Evolutionary conservation across 768 basidiomycete species (phyloP).

Genomic region (Erythrobasidium yunnanense): DNA sequence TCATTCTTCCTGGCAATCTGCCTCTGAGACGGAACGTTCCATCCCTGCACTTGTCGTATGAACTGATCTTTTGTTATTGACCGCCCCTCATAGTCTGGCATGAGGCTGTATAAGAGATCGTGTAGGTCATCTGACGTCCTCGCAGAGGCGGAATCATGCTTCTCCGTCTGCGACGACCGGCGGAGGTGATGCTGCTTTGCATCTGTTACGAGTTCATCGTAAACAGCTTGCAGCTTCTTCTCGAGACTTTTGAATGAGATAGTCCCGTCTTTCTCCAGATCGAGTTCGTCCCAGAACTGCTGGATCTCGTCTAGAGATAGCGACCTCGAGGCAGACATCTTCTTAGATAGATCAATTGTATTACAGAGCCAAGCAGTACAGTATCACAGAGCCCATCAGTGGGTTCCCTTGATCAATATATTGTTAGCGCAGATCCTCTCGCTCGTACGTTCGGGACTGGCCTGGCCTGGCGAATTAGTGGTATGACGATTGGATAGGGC

Average conservation of each 20-base stretch:
- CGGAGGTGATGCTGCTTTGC: neutral
- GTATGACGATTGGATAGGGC: too few relatives aligned
- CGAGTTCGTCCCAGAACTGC: conserved; percentile 3
- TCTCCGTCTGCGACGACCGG: too few relatives aligned
- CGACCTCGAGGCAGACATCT: too few relatives aligned
- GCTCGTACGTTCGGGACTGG: too few relatives aligned
- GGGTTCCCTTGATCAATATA: too few relatives aligned
- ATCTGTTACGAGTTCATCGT: conserved; percentile 1
- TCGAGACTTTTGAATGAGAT: neutral
- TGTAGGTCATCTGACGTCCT: conserved; percentile 20
- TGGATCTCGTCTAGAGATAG: conserved; percentile 15
- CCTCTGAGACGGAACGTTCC: conserved; percentile 5
- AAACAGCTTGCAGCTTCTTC: neutral
- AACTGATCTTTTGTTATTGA: conserved; percentile 8
- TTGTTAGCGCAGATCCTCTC: too few relatives aligned
- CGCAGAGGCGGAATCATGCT: neutral
- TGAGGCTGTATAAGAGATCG: neutral
- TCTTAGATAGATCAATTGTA: too few relatives aligned
- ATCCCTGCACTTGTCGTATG: neutral
- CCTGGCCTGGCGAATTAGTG: too few relatives aligned
- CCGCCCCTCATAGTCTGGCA: neutral
- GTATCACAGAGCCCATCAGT: too few relatives aligned
- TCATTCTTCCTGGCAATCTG: neutral
- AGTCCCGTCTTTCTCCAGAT: conserved; percentile 1
- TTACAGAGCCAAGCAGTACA: too few relatives aligned